Percentiles rank a stretch among this genome's conserved stretches.
Conservation (phyloP, 495 filamentous ascomycete species). For the Podospora fimiseda region DNA sequence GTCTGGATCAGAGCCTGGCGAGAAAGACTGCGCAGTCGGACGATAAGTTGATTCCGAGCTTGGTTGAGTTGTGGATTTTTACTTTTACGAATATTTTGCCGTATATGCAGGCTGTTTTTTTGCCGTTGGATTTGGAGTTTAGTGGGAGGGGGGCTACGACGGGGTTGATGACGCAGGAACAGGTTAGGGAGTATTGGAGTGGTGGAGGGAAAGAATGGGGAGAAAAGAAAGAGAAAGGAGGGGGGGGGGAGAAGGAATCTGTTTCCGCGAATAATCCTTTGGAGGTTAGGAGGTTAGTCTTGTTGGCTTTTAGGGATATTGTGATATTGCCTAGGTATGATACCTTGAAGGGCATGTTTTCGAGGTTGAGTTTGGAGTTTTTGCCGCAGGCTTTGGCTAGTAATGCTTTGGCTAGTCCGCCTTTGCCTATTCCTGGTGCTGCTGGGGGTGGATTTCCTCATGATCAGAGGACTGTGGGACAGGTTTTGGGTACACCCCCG, state of each 20-base stretch:
- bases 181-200: constrained; percentile 86
- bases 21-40: constrained; percentile 74
- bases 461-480: constrained; percentile 12
- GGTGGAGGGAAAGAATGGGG: constrained; percentile 19
- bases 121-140: constrained; percentile 92
- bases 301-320: constrained; percentile 83
- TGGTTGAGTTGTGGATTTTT: constrained; percentile 90
- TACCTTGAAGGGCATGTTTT: constrained; percentile 81
- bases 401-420: constrained; percentile 38
- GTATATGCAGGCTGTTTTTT: constrained; percentile 92
- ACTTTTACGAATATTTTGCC: constrained; percentile 86
- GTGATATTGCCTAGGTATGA: constrained; percentile 84
- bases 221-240: constrained; percentile 10
- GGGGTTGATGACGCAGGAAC: constrained; percentile 64
- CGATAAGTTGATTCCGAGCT: constrained; percentile 72
- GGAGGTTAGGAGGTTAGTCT: constrained; percentile 80
- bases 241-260: constrained; percentile 30
- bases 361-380: constrained; percentile 77
- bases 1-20: constrained; percentile 74
- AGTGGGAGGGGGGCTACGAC: constrained; percentile 74
- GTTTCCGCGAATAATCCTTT: constrained; percentile 50
- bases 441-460: constrained; percentile 31
- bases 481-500: constrained; percentile 22
- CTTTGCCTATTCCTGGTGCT: constrained; percentile 30
- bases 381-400: constrained; percentile 55